Evolutionary conservation across 192 early-diverging fungal genomes (phyloP), one percentile per base, ranked within the genome.

Genomic region (Umbelopsis ramanniana): DNA sequence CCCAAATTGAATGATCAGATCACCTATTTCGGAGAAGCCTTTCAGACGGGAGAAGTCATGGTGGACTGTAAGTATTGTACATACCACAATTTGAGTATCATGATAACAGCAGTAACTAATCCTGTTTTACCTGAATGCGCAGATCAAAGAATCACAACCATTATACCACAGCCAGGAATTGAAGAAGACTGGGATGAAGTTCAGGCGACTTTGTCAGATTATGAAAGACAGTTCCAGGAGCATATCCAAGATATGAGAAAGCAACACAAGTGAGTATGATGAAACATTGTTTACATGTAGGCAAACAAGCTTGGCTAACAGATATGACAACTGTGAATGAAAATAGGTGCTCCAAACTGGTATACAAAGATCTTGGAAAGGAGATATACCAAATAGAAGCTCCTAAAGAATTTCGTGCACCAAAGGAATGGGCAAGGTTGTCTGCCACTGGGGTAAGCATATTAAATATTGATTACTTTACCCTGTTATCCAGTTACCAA

Each of bases 371-470:
- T 81, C 82, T 97, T 63, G 96, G 97, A 48, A 99, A 99, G 79
- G 98, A 99, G 74, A 88, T 93, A 19, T 96, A 95, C 77, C 95
- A 96, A 79, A 72, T 99, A n/a, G 96, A 99, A 73, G 83, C 96
- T 9, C 91, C 96, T 0, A 86, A 87, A 35, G 85, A 79, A 46
- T 79, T 91, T 50, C 87, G 91, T 33, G 92, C 95, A 33, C 96
- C 97, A 0, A 69, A 70, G 47, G 81, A 88, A 69, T 99, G 95
- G 91, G 83, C 84, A 38, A 79, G 87, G 35, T 79, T 93, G 71
- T 95, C 93, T 4, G 84, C 89, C 24, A 99, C 96, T 4, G 85
- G 87, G 76, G 91, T 91, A 76, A 74, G n/a, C n/a, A 83, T 74
- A 40, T 26, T 24, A 2, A 11, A 15, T 46, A n/a, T 26, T 37